phyloP scores from a whole-genome alignment of 306 rosid genomes.

The Cucurbita maxima region DNA sequence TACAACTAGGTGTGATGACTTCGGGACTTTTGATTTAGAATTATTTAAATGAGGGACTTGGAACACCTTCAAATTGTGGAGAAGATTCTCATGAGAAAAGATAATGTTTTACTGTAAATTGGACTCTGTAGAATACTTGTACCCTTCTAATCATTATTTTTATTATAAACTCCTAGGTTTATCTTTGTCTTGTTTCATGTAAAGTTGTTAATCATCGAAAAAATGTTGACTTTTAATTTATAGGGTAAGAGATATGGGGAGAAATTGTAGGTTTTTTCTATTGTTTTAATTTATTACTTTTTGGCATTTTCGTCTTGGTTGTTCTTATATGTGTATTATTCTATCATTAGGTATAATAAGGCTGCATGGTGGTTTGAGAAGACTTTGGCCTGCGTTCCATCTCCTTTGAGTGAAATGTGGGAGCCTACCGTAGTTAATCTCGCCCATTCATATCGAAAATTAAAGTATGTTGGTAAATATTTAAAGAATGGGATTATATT shows the following conservation, averaged over 20 bases:
- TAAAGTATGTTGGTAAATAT: conserved; percentile 46
- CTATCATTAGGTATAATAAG: conserved; percentile 52
- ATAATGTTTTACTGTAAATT: background rate
- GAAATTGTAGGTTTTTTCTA: background rate
- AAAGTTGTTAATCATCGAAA: background rate
- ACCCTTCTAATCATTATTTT: background rate
- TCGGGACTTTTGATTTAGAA: background rate
- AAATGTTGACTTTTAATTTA: background rate
- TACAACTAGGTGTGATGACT: background rate
- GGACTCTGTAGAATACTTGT: background rate
- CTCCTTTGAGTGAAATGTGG: conserved; percentile 79
- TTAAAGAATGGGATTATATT: background rate
- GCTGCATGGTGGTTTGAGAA: conserved; percentile 86
- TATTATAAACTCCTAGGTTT: background rate
- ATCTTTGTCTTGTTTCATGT: background rate
- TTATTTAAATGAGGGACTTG: background rate
- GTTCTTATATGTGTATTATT: background rate
- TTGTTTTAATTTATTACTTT: background rate
- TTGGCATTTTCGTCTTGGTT: background rate
- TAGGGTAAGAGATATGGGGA: background rate
- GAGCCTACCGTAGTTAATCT: conserved; percentile 87
- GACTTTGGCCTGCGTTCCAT: conserved; percentile 65
- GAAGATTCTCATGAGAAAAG: background rate
- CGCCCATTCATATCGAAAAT: conserved; percentile 83
- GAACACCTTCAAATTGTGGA: background rate